Percentiles rank a stretch among this genome's conserved stretches.
Evolutionary conservation across 176 grass and related monocot species (phyloP).

Genomic region (Carex cristatella): DNA sequence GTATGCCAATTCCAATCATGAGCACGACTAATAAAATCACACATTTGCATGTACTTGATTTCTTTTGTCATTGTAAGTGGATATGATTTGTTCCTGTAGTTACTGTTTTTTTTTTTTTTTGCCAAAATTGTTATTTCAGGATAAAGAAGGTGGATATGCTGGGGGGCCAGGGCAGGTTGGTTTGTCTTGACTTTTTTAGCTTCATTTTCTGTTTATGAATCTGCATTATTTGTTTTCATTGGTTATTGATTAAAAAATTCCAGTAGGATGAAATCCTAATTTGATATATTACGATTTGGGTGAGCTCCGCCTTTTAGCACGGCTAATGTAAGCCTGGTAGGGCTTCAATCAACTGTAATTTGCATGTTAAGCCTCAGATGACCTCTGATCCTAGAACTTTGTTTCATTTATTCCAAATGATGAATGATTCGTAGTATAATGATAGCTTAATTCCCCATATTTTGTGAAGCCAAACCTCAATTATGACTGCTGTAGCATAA

Average conservation of each 20-base stretch:
- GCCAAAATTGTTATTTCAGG: conserved; percentile 39
- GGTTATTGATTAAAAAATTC: background rate
- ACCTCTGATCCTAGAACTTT: background rate
- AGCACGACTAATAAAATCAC: background rate
- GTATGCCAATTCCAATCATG: background rate
- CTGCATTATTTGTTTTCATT: background rate
- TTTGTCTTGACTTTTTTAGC: background rate
- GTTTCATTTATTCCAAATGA: background rate
- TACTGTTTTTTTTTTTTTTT: background rate
- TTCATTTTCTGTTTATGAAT: background rate
- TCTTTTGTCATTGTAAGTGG: background rate
- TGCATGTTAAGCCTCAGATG: background rate
- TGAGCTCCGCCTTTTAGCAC: background rate
- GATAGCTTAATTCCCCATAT: background rate
- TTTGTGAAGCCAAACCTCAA: background rate
- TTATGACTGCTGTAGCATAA: background rate
- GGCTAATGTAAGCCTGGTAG: background rate
- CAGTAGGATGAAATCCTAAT: background rate
- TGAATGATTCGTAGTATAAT: background rate
- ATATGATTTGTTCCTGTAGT: conserved; percentile 1
- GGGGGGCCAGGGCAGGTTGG: conserved; percentile 94
- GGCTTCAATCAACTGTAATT: background rate
- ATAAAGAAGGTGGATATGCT: conserved; percentile 85
- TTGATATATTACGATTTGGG: background rate
- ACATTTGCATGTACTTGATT: background rate